phyloP scores from a whole-genome alignment of 495 filamentous ascomycete species.

The Cercophora sp. region DNA sequence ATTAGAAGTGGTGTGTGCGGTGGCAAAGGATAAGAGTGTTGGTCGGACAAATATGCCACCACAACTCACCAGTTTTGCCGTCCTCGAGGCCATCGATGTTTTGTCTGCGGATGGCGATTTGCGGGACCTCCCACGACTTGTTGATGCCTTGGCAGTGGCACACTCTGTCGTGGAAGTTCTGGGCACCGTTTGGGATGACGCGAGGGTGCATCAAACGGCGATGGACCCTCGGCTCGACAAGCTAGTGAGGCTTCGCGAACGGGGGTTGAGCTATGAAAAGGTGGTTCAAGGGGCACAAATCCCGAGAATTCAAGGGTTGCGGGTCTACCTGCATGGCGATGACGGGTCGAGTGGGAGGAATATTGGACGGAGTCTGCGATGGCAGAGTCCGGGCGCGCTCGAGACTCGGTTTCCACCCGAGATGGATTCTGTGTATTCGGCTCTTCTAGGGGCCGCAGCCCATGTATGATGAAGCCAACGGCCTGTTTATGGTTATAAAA shows the following conservation, averaged over 20 bases:
- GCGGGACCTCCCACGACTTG: constrained; percentile 16
- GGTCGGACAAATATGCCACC: constrained; percentile 15
- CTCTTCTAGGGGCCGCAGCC: not conserved
- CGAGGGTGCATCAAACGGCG: constrained; percentile 15
- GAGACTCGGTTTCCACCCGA: constrained; percentile 23
- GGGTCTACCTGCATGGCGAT: constrained; percentile 10
- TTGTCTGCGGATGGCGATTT: constrained; percentile 23
- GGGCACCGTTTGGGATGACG: constrained; percentile 21
- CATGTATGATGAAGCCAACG: not conserved
- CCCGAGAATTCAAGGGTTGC: constrained; percentile 7
- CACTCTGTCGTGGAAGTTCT: constrained; percentile 20
- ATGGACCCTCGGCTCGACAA: constrained; percentile 23
- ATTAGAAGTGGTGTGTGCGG: constrained; percentile 18
- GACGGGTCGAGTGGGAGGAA: not conserved
- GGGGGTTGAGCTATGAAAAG: not conserved
- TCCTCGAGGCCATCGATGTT: constrained; percentile 27
- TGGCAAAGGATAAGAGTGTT: constrained; percentile 15
- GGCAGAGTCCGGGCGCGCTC: constrained; percentile 24
- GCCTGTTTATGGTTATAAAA: not conserved
- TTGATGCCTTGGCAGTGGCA: constrained; percentile 20
- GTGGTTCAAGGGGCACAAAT: not conserved
- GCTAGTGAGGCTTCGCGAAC: constrained; percentile 18
- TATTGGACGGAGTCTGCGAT: constrained; percentile 7
- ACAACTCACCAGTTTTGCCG: constrained; percentile 19
- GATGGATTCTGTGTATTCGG: constrained; percentile 27